Percentiles rank a stretch among this genome's conserved stretches.
phyloP scores from a whole-genome alignment of 345 rosid species.

The Rhizophora apiculata region DNA sequence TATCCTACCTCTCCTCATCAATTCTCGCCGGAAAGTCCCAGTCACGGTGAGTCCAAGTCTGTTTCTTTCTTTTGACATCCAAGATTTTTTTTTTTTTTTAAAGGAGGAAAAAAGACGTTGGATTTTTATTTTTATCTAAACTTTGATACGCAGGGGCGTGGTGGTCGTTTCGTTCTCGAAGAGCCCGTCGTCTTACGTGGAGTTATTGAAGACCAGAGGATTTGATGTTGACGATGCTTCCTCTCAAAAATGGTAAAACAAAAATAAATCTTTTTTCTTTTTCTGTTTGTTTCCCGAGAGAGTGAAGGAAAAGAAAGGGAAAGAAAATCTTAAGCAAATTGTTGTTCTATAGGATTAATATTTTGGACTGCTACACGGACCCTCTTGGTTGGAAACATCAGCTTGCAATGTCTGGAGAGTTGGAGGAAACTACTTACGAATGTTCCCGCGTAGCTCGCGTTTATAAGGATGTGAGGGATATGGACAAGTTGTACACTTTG shows the following conservation, averaged over 20 bases:
- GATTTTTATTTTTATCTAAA: too few relatives aligned
- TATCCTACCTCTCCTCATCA: constrained; percentile 53
- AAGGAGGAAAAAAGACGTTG: too few relatives aligned
- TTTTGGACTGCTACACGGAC: constrained; percentile 86
- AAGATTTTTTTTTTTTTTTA: background rate
- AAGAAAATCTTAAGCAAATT: background rate
- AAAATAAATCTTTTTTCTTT: background rate
- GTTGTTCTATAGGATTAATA: constrained; percentile 46
- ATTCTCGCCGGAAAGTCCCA: constrained; percentile 73
- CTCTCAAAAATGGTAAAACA: constrained; percentile 52
- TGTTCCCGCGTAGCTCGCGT: constrained; percentile 27
- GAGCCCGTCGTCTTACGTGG: constrained; percentile 64
- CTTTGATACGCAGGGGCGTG: constrained; percentile 44
- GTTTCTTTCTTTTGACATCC: background rate
- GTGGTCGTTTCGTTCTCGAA: constrained; percentile 61
- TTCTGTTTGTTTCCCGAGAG: background rate
- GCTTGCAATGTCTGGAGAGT: constrained; percentile 22
- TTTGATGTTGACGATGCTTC: constrained; percentile 40
- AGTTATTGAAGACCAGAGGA: constrained; percentile 53
- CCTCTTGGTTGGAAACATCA: constrained; percentile 78
- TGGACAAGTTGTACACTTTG: constrained; percentile 48
- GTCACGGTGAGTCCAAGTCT: constrained; percentile 43
- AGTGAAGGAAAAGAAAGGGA: background rate
- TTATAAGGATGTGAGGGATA: constrained; percentile 57
- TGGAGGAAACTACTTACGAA: constrained; percentile 23